phyloP scores from a whole-genome alignment of 2,329 filamentous ascomycete genomes.

The Apiospora aurea region DNA sequence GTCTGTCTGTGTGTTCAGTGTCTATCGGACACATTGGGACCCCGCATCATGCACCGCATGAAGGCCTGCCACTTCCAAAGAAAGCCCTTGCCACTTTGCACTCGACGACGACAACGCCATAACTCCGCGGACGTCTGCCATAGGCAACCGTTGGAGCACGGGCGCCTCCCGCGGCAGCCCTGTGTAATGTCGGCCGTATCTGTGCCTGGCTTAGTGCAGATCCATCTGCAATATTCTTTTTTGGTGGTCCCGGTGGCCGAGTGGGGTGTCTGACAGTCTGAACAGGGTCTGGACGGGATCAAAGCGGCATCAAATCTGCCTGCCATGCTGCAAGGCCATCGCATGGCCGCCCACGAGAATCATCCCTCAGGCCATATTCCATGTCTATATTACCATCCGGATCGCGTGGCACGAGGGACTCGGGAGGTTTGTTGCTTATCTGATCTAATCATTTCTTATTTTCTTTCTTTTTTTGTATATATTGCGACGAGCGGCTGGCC shows the following conservation, averaged over 20 bases:
- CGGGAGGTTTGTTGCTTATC: neutral
- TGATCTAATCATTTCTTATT: too few relatives aligned
- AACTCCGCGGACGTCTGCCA: neutral
- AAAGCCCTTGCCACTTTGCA: neutral
- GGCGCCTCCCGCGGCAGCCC: neutral
- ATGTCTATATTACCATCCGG: conserved; percentile 4
- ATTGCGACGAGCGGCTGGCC: neutral
- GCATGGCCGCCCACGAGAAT: neutral
- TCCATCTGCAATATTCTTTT: conserved; percentile 15
- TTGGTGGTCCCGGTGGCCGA: neutral
- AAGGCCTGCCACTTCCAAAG: neutral
- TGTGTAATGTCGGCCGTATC: neutral
- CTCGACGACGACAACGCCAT: neutral
- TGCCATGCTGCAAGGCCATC: neutral
- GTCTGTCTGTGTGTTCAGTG: neutral
- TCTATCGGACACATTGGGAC: neutral
- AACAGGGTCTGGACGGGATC: conserved; percentile 6
- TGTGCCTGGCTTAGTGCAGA: neutral
- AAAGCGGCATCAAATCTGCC: neutral
- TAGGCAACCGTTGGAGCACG: neutral
- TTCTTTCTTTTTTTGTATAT: neutral
- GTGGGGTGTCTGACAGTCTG: neutral
- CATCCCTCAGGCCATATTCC: neutral
- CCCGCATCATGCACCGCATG: neutral
- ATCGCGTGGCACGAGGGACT: neutral